Conservation (phyloP, 1,284 basidiomycete species). For the Malassezia pachydermatis region DNA sequence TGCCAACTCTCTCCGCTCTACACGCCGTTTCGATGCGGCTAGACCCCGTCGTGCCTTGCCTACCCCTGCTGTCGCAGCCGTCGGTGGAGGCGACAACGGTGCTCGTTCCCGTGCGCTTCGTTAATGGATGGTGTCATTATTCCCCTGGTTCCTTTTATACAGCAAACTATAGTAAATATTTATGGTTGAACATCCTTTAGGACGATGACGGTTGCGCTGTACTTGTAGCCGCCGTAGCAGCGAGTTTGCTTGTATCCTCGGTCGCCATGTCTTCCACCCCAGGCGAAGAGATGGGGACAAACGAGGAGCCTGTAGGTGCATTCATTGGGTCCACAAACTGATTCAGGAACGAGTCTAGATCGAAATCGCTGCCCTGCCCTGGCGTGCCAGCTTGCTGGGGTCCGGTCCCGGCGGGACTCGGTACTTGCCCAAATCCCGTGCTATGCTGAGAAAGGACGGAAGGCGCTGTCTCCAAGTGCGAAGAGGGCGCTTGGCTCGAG, state of each 20-base stretch:
- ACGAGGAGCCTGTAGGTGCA: background rate
- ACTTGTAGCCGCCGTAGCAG: background rate
- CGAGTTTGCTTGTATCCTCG: too few species aligned
- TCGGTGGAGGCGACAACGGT: too few species aligned
- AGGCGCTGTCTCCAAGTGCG: background rate
- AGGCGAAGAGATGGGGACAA: background rate
- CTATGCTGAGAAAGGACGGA: background rate
- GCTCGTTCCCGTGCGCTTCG: too few species aligned
- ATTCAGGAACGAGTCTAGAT: slow-evolving; percentile 35
- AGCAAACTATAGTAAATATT: too few species aligned
- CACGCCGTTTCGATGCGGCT: too few species aligned
- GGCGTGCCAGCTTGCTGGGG: background rate
- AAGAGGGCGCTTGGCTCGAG: background rate
- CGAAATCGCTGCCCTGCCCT: slow-evolving; percentile 22
- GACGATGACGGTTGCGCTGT: too few species aligned
- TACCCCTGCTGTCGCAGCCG: too few species aligned
- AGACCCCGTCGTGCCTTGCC: too few species aligned
- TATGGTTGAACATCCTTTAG: too few species aligned
- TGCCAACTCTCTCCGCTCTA: too few species aligned
- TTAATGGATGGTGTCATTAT: too few species aligned
- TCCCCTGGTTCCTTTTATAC: too few species aligned
- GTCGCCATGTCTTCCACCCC: background rate
- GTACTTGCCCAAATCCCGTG: background rate
- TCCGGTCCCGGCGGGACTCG: background rate
- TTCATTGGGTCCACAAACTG: slow-evolving; percentile 31